These are phyloP conservation scores for Sphagnum magellanicum DNA, from an alignment of 228 moss, liverwort and hornwort species.

Conservation along the genomic window DNA sequence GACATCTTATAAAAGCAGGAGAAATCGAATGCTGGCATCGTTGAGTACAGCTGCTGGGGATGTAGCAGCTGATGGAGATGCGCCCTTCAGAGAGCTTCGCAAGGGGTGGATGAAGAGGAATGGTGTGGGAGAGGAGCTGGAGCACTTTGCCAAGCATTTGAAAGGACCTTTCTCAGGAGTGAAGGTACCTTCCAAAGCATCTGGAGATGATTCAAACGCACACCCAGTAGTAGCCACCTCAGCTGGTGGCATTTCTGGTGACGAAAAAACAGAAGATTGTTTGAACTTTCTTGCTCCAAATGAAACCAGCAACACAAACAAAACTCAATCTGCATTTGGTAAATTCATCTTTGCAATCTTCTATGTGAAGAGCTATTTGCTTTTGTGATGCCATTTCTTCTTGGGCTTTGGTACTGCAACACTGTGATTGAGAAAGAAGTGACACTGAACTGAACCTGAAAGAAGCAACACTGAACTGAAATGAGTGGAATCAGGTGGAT, in stretches of 20 bases:
- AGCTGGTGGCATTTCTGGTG: slow-evolving; percentile 19
- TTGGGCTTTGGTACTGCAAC: neutral
- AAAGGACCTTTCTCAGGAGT: slow-evolving; percentile 11
- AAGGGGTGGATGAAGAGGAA: slow-evolving; percentile 20
- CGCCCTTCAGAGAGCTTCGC: slow-evolving; percentile 28
- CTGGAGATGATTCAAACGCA: slow-evolving; percentile 4
- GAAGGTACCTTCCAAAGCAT: slow-evolving; percentile 5
- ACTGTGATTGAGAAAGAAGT: no score
- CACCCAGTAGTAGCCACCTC: slow-evolving; percentile 6
- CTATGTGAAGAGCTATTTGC: neutral
- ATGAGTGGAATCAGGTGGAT: no score
- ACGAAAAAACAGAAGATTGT: slow-evolving; percentile 15
- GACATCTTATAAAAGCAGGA: neutral
- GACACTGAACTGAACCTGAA: no score
- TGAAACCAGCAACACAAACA: neutral
- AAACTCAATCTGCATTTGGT: slow-evolving; percentile 9
- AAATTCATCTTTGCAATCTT: neutral
- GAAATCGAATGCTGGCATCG: slow-evolving; percentile 38
- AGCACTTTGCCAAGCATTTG: slow-evolving; percentile 4
- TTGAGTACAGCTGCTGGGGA: slow-evolving; percentile 76
- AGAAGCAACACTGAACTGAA: no score
- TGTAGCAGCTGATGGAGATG: slow-evolving; percentile 52
- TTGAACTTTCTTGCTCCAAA: slow-evolving; percentile 11
- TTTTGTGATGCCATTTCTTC: neutral
- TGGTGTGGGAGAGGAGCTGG: slow-evolving; percentile 13